These are phyloP conservation scores for Vigna reflexopilosa DNA, from an alignment of 306 rosid genomes.

Conservation along the genomic window DNA sequence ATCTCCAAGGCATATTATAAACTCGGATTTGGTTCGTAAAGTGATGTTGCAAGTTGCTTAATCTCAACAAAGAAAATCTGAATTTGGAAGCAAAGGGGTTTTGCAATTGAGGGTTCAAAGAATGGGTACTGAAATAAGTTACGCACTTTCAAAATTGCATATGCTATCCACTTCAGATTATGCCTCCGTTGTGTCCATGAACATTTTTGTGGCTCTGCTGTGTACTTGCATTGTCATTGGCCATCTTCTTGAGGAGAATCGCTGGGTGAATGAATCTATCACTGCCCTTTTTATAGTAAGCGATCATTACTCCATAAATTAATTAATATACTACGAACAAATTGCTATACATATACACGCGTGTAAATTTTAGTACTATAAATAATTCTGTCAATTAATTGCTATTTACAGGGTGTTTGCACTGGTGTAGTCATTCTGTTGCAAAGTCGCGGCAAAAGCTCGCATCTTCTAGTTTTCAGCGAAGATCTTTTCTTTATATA, in stretches of 20 bases:
- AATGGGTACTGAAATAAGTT: conserved; percentile 62
- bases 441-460: conserved; percentile 81
- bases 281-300: conserved; percentile 94
- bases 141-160: conserved; percentile 53
- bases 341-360: not conserved
- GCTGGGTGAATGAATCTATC: conserved; percentile 93
- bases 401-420: conserved; percentile 67
- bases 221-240: conserved; percentile 96
- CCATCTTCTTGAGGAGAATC: conserved; percentile 95
- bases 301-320: conserved; percentile 26
- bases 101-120: conserved; percentile 37
- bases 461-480: conserved; percentile 89
- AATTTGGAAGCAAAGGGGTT: conserved; percentile 15
- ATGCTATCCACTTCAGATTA: conserved; percentile 74
- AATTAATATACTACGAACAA: not conserved
- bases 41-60: conserved; percentile 22
- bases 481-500: conserved; percentile 96
- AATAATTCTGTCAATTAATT: conserved; percentile 20
- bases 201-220: conserved; percentile 86
- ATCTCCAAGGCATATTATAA: not conserved
- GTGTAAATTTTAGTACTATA: not conserved
- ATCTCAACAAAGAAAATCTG: conserved; percentile 25
- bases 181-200: conserved; percentile 84
- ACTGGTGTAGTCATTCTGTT: conserved; percentile 82
- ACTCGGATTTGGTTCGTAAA: conserved; percentile 39